Evolutionary conservation across 345 rosid genomes (phyloP).

Genomic region (Populus ilicifolia): DNA sequence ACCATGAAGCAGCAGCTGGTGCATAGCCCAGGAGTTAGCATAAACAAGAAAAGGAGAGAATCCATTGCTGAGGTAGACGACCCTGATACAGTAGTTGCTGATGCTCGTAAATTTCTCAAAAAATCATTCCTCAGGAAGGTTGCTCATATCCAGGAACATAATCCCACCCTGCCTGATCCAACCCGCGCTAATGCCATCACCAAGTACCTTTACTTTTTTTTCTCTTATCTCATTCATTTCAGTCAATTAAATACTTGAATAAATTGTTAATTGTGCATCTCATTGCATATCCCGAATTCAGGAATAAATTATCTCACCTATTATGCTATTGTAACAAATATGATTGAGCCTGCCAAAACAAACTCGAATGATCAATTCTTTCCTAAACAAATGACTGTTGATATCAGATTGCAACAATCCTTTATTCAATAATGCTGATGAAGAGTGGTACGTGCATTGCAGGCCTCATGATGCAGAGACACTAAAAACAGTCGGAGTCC

Average conservation of each 20-base stretch:
- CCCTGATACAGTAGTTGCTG: constrained; percentile 33
- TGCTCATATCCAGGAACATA: constrained; percentile 44
- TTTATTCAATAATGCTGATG: background rate
- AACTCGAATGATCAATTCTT: background rate
- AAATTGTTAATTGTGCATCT: too few relatives aligned
- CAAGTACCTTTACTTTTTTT: too few relatives aligned
- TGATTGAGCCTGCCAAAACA: background rate
- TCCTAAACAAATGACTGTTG: too few relatives aligned
- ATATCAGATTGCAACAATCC: too few relatives aligned
- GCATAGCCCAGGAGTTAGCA: constrained; percentile 38
- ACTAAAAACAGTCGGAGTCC: constrained; percentile 36
- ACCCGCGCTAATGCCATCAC: constrained; percentile 5
- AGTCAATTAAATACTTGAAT: too few relatives aligned
- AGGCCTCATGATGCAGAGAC: constrained; percentile 43
- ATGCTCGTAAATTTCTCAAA: constrained; percentile 34
- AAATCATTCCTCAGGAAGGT: constrained; percentile 52
- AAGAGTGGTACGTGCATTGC: background rate
- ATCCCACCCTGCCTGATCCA: constrained; percentile 21
- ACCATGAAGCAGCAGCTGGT: constrained; percentile 44
- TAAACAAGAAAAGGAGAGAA: constrained; percentile 49
- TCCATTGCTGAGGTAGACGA: constrained; percentile 42
- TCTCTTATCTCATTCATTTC: too few relatives aligned
- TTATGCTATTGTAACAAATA: too few relatives aligned
- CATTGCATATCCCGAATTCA: too few relatives aligned
- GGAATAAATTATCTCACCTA: too few relatives aligned